phyloP scores from a whole-genome alignment of 2,329 filamentous ascomycete genomes.

The Ophiostoma ulmi region DNA sequence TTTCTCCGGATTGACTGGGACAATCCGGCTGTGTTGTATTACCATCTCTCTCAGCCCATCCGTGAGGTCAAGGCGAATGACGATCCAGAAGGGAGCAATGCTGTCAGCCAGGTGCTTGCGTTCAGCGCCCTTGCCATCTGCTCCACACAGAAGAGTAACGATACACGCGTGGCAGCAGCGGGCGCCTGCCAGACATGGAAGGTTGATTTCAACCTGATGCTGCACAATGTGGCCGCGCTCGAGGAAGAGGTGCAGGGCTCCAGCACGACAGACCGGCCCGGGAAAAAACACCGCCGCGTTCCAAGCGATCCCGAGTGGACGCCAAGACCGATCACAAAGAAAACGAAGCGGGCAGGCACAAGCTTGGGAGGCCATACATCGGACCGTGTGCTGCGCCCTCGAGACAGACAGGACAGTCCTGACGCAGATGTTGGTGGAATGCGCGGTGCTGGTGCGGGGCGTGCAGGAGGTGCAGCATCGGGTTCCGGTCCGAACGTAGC shows the following conservation, averaged over 20 bases:
- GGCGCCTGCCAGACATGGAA: not conserved
- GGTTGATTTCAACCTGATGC: not conserved
- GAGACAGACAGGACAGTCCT: too few species aligned
- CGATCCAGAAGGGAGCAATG: slow-evolving; percentile 27
- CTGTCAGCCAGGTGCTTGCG: slow-evolving; percentile 33
- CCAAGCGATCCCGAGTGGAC: slow-evolving; percentile 21
- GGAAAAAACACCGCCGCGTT: slow-evolving; percentile 19
- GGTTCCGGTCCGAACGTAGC: too few species aligned
- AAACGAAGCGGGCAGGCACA: not conserved
- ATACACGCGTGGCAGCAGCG: slow-evolving; percentile 25
- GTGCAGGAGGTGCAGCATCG: too few species aligned
- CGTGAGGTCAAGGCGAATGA: not conserved
- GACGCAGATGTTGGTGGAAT: too few species aligned
- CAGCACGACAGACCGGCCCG: too few species aligned
- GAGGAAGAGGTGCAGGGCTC: not conserved
- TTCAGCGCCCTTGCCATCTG: slow-evolving; percentile 32
- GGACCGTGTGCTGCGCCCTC: not conserved
- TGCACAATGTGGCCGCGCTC: too few species aligned
- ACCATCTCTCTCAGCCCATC: slow-evolving; percentile 18
- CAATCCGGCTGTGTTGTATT: slow-evolving; percentile 32
- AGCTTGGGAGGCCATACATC: not conserved
- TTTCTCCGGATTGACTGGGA: slow-evolving; percentile 36
- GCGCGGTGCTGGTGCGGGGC: too few species aligned
- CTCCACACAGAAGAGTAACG: slow-evolving; percentile 27
- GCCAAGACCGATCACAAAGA: slow-evolving; percentile 13